Percentiles rank a stretch among this genome's conserved stretches.
These are phyloP conservation scores for Coccomyxa sp. DNA, from an alignment of 139 green algal genomes.

Conservation along the genomic window DNA sequence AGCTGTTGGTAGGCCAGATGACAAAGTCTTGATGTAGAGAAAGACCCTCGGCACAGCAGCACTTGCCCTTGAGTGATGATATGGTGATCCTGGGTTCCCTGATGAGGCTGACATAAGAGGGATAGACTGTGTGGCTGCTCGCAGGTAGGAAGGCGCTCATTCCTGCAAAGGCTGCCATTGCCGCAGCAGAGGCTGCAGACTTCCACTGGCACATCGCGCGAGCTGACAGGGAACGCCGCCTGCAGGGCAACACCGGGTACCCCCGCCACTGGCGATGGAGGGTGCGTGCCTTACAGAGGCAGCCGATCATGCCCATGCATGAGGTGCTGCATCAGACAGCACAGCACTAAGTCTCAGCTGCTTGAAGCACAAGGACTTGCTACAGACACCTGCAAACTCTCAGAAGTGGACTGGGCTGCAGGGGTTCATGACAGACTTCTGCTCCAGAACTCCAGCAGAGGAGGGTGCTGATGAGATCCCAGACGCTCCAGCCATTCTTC, in stretches of 20 bases:
- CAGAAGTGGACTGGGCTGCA: not conserved
- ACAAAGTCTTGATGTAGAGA: not conserved
- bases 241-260: not conserved
- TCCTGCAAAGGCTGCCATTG: conserved; percentile 30
- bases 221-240: conserved; percentile 8
- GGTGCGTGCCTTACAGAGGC: not conserved
- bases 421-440: conserved; percentile 65
- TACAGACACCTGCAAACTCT: too few species aligned
- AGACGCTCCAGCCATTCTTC: conserved; percentile 61
- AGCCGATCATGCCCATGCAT: too few species aligned
- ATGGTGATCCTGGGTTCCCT: not conserved
- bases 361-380: too few species aligned
- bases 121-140: not conserved
- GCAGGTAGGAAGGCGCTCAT: not conserved
- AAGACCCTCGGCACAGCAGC: not conserved
- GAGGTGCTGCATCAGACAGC: not conserved
- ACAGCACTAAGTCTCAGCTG: too few species aligned
- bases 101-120: not conserved
- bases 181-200: conserved; percentile 45
- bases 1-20: not conserved
- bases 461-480: not conserved
- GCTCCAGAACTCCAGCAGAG: not conserved
- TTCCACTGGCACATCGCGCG: conserved; percentile 59
- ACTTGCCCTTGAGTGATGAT: not conserved
- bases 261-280: conserved; percentile 57